Evolutionary conservation across 148 eudicot genomes (phyloP), one percentile per base, ranked within the genome.

Genomic region (Rheum nobile): DNA sequence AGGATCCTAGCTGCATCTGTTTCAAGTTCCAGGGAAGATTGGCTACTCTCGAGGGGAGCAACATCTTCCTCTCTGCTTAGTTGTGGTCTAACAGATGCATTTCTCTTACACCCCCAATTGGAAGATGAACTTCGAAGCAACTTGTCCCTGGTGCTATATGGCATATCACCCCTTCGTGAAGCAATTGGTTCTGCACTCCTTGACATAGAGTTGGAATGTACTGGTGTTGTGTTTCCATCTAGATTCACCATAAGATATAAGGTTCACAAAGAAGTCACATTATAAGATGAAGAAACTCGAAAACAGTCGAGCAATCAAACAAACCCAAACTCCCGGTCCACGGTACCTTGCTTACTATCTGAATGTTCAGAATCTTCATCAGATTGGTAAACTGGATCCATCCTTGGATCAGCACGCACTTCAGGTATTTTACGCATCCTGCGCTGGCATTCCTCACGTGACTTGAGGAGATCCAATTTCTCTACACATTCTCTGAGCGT

Each of bases 401-500:
- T 90, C 71, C 84, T 87, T 52, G 97, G 93, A 87, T 95, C 97
- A 34, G 88, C 84, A 77, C 86, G 96, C 32, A 96, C 87, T 72
- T 88, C 94, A 46, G 88, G 97, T 74, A 87, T 78, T 79, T 87
- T 91, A 73, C 75, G 61, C 31, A 87, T 78, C 81, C 92, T 85
- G 29, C 96, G 91, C 42, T 76, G 87, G 65, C 86, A 88, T 77
- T 96, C 97, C 75, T 85, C 96, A 22, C 96, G 90, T 73, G 91
- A 79, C 78, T 90, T 87, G 71, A 96, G 86, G 63, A 88, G 85
- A 87, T 90, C 88, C 70, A 96, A 75, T 81, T 88, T 88, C 85
- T 88, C 86, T 32, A 92, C 85, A 78, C 80, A 83, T 78, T 88
- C 94, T 85, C 97, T 96, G 70, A 88, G 91, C 87, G 99, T 96